Base-by-base conservation (phyloP, 2,329 filamentous ascomycete species). In the Alternaria ventricosa region DNA sequence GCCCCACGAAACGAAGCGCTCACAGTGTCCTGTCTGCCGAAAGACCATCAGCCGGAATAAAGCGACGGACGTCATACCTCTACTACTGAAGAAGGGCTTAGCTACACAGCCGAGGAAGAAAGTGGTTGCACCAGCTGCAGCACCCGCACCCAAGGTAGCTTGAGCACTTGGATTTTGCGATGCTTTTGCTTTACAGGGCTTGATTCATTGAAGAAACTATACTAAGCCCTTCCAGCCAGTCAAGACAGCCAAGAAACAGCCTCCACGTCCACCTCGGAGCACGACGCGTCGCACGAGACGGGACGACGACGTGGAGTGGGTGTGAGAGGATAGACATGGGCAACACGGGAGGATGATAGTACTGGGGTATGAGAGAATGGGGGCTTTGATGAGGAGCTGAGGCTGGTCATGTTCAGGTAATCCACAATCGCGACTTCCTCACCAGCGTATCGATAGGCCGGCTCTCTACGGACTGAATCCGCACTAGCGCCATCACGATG, bases 11-110 rank as follows among this genome's bases (percentile, higher is more conserved):
- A 81, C 79, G 1, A 82, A 77, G 47, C 77, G 78, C 22, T 79
- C 79, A 0, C 81, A 82, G 55, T 86, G 84, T 66, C 84, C 84
- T 8, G 81, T 84, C 9, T 84, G 83, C 66, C 76, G 84, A 44
- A 84, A 84, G 66, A 71, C 74, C 44, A 78, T 84, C 61, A 79
- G 73, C 45, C 77, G 80, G 49, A 78, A 70, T 47, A 83, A 78
- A 64, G 69, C 72, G 15, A 68, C 70, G n/a, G 81, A 83, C 59
- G 78, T 82, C 44, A 81, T 84, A 20, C 80, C 81, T 4, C 61
- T 79, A 3, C 68, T 82, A 10, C 72, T 84, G 64, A 84, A 76
- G 71, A 81, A 80, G 64, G 78, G 76, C 0, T 55, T 78, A 20
- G 67, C 73, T 3, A 78, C 78, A 7, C 79, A 80, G 60, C 78